phyloP scores from a whole-genome alignment of 352 stramenopile genomes.

The Phytophthora citricola region DNA sequence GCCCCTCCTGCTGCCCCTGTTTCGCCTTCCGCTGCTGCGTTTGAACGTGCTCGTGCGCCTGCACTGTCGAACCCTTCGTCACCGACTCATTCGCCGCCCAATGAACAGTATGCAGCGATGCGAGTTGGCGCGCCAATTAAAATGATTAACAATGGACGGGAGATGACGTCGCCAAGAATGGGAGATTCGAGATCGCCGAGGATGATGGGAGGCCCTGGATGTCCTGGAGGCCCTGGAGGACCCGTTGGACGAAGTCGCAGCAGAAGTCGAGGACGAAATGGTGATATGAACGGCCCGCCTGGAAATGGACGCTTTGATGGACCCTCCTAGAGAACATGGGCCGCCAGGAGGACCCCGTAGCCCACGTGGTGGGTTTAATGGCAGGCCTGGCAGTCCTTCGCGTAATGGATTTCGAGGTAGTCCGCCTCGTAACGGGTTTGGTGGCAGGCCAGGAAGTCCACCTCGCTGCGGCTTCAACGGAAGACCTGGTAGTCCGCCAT shows the following conservation, averaged over 20 bases:
- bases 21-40: constrained; percentile 34
- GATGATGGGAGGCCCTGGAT: constrained; percentile 12
- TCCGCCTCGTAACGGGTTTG: constrained; percentile 11
- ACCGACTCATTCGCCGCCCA: constrained; percentile 16
- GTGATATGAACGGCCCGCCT: constrained; percentile 35
- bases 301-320: constrained; percentile 40
- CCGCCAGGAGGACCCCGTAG: constrained; percentile 15
- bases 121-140: constrained; percentile 21
- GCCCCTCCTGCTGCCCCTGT: constrained; percentile 11
- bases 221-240: constrained; percentile 8
- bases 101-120: constrained; percentile 42
- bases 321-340: constrained; percentile 24
- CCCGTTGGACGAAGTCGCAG: constrained; percentile 21
- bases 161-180: constrained; percentile 39
- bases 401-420: constrained; percentile 11
- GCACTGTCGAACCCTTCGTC: constrained; percentile 29
- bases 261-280: constrained; percentile 53
- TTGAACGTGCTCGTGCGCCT: constrained; percentile 34
- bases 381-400: constrained; percentile 19
- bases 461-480: constrained; percentile 9
- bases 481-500: constrained; percentile 16
- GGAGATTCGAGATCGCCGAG: constrained; percentile 15
- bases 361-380: constrained; percentile 21
- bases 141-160: constrained; percentile 41
- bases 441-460: constrained; percentile 14